These are phyloP conservation scores for Penicillium coprophilum DNA, from an alignment of 495 filamentous ascomycete genomes.

Conservation along the genomic window DNA sequence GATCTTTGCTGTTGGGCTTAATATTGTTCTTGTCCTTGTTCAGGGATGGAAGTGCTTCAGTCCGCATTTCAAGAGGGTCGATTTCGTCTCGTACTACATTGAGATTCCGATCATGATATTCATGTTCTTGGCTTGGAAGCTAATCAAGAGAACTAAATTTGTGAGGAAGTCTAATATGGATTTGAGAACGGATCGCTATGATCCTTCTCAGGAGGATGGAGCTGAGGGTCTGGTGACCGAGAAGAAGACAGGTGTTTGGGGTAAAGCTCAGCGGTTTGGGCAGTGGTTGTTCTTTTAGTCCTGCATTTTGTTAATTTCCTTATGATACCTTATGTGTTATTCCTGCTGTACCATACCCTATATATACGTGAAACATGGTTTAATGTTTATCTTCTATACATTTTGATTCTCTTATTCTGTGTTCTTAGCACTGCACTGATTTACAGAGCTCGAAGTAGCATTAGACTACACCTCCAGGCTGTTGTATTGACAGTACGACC, in stretches of 20 bases:
- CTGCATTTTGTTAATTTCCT: background rate
- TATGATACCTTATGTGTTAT: slow-evolving; percentile 8
- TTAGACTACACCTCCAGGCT: background rate
- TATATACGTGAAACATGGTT: background rate
- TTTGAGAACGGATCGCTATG: slow-evolving; percentile 54
- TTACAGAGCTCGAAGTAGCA: background rate
- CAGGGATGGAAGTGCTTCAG: slow-evolving; percentile 62
- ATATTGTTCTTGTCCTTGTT: slow-evolving; percentile 55
- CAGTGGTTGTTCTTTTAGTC: slow-evolving; percentile 38
- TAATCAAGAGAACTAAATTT: slow-evolving; percentile 45
- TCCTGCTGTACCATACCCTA: background rate
- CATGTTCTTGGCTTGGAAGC: slow-evolving; percentile 54
- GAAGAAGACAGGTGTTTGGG: slow-evolving; percentile 21
- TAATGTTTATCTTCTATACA: background rate
- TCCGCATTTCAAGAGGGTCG: slow-evolving; percentile 47
- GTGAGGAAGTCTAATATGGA: slow-evolving; percentile 48
- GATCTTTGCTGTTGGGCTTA: slow-evolving; percentile 50
- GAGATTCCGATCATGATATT: slow-evolving; percentile 52
- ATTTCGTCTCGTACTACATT: slow-evolving; percentile 54
- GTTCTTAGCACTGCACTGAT: background rate
- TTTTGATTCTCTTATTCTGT: background rate
- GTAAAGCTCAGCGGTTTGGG: slow-evolving; percentile 28
- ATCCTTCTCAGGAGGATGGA: slow-evolving; percentile 14
- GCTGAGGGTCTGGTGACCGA: background rate
- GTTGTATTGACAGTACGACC: background rate